Evolutionary conservation across 2,329 filamentous ascomycete genomes (phyloP).

Genomic region (Colletotrichum coccodes): DNA sequence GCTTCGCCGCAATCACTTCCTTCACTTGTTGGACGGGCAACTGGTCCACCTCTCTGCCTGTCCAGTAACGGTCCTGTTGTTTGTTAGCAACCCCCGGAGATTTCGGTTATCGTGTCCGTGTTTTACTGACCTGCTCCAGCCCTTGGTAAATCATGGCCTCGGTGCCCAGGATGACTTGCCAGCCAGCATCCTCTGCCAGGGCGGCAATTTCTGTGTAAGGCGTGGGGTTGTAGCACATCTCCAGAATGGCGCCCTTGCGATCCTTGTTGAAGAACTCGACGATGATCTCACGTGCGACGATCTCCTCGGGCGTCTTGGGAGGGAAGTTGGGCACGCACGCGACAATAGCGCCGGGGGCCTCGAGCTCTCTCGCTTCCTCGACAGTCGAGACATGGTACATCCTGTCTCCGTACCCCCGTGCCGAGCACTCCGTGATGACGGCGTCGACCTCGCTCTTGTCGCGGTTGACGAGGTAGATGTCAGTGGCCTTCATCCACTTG

Average conservation of each 20-base stretch:
- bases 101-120: no score
- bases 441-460: conserved; percentile 73
- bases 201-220: conserved; percentile 75
- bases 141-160: conserved; percentile 84
- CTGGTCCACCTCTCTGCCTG: conserved; percentile 66
- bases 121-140: conserved; percentile 65
- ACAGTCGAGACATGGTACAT: conserved; percentile 71
- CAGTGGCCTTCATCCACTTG: conserved; percentile 73
- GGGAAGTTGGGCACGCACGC: conserved; percentile 81
- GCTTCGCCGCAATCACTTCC: conserved; percentile 55
- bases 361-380: conserved; percentile 67
- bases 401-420: conserved; percentile 67
- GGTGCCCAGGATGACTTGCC: conserved; percentile 80
- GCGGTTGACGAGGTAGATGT: conserved; percentile 82
- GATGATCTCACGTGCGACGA: conserved; percentile 65
- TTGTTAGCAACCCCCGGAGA: neutral
- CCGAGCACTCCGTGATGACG: conserved; percentile 71
- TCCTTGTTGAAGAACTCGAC: conserved; percentile 57
- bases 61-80: conserved; percentile 66
- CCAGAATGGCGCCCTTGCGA: conserved; percentile 75
- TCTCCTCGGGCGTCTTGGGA: conserved; percentile 73
- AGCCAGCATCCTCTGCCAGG: conserved; percentile 69
- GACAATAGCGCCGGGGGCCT: conserved; percentile 73
- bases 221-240: conserved; percentile 86
- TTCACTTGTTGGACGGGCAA: conserved; percentile 71